Conservation (phyloP, 208 protist genomes). For the Acanthamoeba culbertsoni region DNA sequence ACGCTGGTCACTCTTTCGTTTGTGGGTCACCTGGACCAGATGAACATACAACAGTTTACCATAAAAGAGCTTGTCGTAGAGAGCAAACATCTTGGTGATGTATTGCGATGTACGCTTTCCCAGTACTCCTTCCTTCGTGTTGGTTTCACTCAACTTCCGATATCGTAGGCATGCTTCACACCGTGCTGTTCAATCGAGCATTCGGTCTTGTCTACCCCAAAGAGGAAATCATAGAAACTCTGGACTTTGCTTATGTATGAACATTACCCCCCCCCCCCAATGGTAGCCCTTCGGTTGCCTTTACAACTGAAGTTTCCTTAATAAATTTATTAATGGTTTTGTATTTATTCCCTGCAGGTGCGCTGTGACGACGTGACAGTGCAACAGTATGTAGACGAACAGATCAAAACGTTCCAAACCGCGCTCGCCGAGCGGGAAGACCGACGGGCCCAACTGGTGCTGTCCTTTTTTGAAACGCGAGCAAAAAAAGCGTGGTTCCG, state of each 20-base stretch:
- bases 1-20: neutral
- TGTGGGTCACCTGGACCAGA: too few species aligned
- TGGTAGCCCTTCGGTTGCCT: neutral
- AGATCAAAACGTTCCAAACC: neutral
- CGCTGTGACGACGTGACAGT: conserved; percentile 5
- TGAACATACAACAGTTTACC: conserved; percentile 34
- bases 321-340: neutral
- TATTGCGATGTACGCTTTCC: neutral
- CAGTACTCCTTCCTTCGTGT: too few species aligned
- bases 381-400: neutral
- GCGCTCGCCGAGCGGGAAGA: neutral
- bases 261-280: neutral
- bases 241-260: conserved; percentile 23
- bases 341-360: neutral
- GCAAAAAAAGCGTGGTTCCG: neutral
- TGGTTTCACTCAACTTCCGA: too few species aligned
- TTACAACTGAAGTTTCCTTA: neutral
- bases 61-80: neutral
- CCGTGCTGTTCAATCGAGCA: neutral
- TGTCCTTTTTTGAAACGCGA: conserved; percentile 25
- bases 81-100: neutral
- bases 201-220: neutral
- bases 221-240: conserved; percentile 24
- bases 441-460: neutral
- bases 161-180: conserved; percentile 44